Conservation (phyloP, 108 stramenopile species). For the Skeletonema potamos region DNA sequence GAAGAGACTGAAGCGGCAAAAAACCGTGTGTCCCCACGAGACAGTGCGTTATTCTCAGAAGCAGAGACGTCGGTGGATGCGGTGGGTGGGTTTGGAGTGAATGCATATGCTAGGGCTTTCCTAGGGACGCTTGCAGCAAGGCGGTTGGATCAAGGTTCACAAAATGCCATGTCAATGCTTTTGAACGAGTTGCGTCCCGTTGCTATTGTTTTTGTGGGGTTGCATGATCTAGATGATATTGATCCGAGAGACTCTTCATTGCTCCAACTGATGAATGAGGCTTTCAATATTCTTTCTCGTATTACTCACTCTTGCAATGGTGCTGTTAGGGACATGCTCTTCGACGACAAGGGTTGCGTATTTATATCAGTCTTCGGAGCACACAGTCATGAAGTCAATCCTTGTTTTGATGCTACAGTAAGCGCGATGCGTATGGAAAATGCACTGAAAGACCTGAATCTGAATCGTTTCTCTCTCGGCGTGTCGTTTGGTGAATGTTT, state of each 20-base stretch:
- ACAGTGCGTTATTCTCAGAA: conserved; percentile 18
- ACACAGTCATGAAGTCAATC: conserved; percentile 50
- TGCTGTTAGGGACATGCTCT: conserved; percentile 52
- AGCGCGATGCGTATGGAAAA: conserved; percentile 53
- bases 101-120: conserved; percentile 39
- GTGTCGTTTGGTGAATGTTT: conserved; percentile 56
- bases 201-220: conserved; percentile 48
- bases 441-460: conserved; percentile 43
- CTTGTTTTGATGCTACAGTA: conserved; percentile 49
- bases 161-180: conserved; percentile 51
- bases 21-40: conserved; percentile 26
- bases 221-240: conserved; percentile 51
- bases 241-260: conserved; percentile 44
- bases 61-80: conserved; percentile 18
- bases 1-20: background rate
- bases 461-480: conserved; percentile 46
- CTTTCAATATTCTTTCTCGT: conserved; percentile 45
- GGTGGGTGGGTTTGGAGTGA: conserved; percentile 34
- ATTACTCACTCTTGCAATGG: conserved; percentile 52
- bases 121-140: conserved; percentile 45
- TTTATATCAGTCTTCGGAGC: conserved; percentile 60
- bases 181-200: conserved; percentile 49
- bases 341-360: conserved; percentile 60
- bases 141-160: conserved; percentile 42
- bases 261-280: conserved; percentile 46